These are phyloP conservation scores for Oryza punctata DNA, from an alignment of 176 grass and related monocot genomes.

Conservation along the genomic window DNA sequence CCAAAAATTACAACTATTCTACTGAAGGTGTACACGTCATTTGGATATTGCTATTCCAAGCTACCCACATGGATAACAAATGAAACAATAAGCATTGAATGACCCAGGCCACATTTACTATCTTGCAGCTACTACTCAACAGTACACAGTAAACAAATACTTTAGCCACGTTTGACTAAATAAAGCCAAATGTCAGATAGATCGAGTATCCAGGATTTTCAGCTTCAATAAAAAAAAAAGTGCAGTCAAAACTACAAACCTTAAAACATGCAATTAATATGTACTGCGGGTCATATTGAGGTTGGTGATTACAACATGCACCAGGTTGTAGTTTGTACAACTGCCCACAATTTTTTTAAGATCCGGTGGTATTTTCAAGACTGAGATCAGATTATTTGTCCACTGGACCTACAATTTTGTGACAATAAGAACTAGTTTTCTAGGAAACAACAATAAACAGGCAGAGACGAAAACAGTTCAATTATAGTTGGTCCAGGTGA, in stretches of 20 bases:
- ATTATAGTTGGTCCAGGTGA: not conserved
- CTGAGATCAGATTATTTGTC: not conserved
- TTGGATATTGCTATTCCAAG: not conserved
- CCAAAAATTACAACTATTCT: not conserved
- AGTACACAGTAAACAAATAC: too few relatives aligned
- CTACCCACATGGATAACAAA: not conserved
- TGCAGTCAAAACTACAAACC: too few relatives aligned
- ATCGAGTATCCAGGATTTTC: too few relatives aligned
- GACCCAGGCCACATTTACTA: too few relatives aligned
- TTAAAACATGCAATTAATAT: not conserved
- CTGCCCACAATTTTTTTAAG: not conserved
- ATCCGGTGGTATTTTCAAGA: not conserved
- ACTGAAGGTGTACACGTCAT: not conserved
- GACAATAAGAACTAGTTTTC: not conserved
- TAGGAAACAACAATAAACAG: not conserved
- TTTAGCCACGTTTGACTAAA: too few relatives aligned
- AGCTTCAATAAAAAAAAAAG: too few relatives aligned
- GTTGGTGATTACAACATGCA: not conserved
- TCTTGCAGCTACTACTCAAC: too few relatives aligned
- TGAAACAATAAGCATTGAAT: too few relatives aligned
- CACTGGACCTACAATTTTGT: not conserved
- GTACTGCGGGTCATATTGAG: not conserved
- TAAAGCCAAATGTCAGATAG: too few relatives aligned
- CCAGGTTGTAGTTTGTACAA: not conserved
- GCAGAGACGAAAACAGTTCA: not conserved